These are phyloP conservation scores for Dichotomopilus funicola DNA, from an alignment of 2,329 filamentous ascomycete species.

Conservation along the genomic window DNA sequence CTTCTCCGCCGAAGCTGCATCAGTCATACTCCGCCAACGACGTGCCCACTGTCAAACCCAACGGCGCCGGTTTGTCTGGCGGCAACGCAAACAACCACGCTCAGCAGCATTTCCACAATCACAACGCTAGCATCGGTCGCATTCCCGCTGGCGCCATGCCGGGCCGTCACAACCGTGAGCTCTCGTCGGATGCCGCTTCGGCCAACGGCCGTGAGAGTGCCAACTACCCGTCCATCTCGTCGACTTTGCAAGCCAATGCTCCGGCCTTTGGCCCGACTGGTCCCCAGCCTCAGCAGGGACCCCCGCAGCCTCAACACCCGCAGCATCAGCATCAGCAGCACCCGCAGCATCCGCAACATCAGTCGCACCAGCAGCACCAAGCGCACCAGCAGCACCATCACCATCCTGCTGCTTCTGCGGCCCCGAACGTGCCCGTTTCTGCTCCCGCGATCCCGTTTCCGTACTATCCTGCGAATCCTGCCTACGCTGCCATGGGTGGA, in stretches of 20 bases:
- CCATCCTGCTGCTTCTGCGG: constrained; percentile 5
- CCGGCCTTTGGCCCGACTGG: constrained; percentile 67
- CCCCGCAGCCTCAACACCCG: constrained; percentile 4
- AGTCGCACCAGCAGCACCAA: too few relatives aligned
- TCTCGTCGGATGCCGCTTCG: constrained; percentile 47
- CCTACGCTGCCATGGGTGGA: constrained; percentile 28
- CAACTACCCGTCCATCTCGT: constrained; percentile 56
- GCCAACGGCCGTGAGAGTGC: constrained; percentile 38
- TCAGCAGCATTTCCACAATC: constrained; percentile 63
- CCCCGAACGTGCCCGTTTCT: constrained; percentile 28
- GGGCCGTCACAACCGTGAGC: constrained; percentile 66
- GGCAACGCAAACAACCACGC: constrained; percentile 52
- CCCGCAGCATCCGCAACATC: too few relatives aligned
- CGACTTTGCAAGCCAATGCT: constrained; percentile 72
- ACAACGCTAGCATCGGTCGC: constrained; percentile 75
- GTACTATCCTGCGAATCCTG: constrained; percentile 24
- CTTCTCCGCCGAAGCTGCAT: constrained; percentile 67
- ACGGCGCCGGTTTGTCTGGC: constrained; percentile 40
- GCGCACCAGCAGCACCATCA: too few relatives aligned
- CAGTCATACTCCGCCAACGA: constrained; percentile 89
- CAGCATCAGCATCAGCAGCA: too few relatives aligned
- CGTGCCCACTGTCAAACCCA: constrained; percentile 74
- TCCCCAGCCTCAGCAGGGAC: constrained; percentile 32
- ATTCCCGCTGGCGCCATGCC: constrained; percentile 62
- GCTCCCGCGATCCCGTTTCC: constrained; percentile 22